Evolutionary conservation across 305 asterid genomes (phyloP).

Genomic region (Fraxinus latifolia): DNA sequence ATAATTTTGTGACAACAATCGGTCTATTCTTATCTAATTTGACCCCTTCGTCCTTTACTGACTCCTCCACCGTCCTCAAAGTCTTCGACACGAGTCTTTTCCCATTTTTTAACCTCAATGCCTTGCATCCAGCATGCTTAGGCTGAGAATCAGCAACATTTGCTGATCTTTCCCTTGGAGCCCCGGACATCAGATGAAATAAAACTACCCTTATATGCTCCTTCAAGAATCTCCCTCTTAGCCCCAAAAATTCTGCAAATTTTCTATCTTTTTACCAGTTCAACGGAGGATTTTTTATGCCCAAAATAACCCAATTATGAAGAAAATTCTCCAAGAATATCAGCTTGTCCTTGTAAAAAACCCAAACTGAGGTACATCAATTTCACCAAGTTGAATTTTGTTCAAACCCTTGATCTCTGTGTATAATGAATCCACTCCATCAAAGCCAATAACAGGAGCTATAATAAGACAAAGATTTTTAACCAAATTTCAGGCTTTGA

Average conservation of each 20-base stretch:
- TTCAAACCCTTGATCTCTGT: neutral
- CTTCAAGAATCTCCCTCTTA: neutral
- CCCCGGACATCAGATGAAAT: constrained; percentile 32
- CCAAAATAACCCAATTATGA: constrained; percentile 17
- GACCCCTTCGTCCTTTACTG: constrained; percentile 31
- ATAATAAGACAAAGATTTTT: constrained; percentile 3
- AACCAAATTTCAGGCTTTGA: neutral
- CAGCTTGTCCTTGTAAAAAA: neutral
- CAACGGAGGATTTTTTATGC: neutral
- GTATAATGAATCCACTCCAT: neutral
- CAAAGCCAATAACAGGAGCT: neutral
- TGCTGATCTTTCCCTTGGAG: constrained; percentile 29
- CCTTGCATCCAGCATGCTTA: constrained; percentile 31
- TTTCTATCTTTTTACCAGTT: neutral
- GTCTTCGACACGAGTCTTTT: constrained; percentile 24
- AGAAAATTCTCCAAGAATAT: neutral
- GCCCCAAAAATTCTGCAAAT: constrained; percentile 15
- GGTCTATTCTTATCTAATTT: constrained; percentile 18
- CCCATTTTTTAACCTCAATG: constrained; percentile 17
- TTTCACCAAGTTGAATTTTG: neutral
- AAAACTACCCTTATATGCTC: neutral
- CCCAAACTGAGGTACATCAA: neutral
- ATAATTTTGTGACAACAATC: neutral
- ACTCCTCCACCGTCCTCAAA: constrained; percentile 28
- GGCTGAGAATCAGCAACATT: constrained; percentile 33